These are phyloP conservation scores for Penicillium pancosmium DNA, from an alignment of 495 filamentous ascomycete species.

Conservation along the genomic window DNA sequence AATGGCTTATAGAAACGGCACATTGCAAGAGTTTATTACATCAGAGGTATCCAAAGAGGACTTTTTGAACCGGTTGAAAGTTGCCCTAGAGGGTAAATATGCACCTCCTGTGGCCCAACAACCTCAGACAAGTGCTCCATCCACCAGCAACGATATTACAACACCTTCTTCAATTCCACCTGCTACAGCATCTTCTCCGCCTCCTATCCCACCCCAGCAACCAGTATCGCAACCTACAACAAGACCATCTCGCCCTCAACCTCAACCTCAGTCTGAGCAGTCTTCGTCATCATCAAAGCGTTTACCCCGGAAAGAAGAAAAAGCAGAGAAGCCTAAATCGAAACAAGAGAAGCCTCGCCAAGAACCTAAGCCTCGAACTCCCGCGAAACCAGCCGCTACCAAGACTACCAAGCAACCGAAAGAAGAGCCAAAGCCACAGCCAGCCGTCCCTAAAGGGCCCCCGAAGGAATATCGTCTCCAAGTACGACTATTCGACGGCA, in stretches of 20 bases:
- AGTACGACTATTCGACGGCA: constrained; percentile 83
- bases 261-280: not conserved
- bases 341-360: constrained; percentile 7
- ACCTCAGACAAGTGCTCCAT: constrained; percentile 12
- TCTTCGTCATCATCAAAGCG: not conserved
- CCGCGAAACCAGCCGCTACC: constrained; percentile 21
- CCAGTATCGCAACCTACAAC: constrained; percentile 1
- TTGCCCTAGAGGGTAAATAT: constrained; percentile 34
- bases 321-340: constrained; percentile 9
- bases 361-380: constrained; percentile 3
- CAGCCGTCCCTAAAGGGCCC: constrained; percentile 23
- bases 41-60: constrained; percentile 60
- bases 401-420: constrained; percentile 10
- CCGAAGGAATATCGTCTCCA: constrained; percentile 64
- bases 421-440: constrained; percentile 17
- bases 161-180: not conserved
- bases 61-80: constrained; percentile 52
- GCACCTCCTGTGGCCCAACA: constrained; percentile 6
- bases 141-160: not conserved
- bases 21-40: constrained; percentile 66
- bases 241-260: not conserved
- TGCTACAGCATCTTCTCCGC: not conserved
- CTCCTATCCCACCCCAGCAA: constrained; percentile 3
- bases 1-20: constrained; percentile 51
- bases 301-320: constrained; percentile 9